Base-by-base conservation (phyloP, 345 rosid species). In the Ceriops tagal region DNA sequence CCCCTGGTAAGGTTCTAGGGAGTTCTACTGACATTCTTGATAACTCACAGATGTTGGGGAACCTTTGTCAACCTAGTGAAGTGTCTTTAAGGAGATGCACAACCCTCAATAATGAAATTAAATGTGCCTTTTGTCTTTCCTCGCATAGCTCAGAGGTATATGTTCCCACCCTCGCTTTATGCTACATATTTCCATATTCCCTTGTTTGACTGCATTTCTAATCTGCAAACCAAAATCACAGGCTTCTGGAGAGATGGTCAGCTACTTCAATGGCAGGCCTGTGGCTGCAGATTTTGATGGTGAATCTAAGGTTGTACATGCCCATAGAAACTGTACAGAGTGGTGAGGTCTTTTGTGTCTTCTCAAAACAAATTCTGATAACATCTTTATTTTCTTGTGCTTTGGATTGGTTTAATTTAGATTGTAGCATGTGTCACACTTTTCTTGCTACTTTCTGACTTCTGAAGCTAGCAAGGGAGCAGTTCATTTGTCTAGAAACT, bases 171-270 rank as follows among this genome's bases (percentile, higher is more conserved):
- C 61, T 62, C 43, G 28, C 69, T 31, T 69, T 66, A 35, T 67
- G 58, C 34, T 37, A 53, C n/a, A 16, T 61, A 53, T 27, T 24
- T 62, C 27, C 53, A 28, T 3, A 24, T 15, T 37, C 5, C 31
- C 10, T 19, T 10, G 22, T 61, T 11, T 43, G 19, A 18, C 13
- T 22, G 58, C 22, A 11, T 39, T 71, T 67, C 57, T 62, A 47
- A 55, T 69, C 64, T 71, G 71, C 58, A 28, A 73, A 66, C 47
- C 10, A 30, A 72, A 74, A 60, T 65, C 55, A 65, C 85, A 95
- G 96, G 89, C 74, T 74, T 85, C 96, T 27, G 96, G 96, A 72
- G 89, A 95, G 87, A 92, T 95, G 88, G 73, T 83, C 58, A 88
- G 85, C 81, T 95, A 86, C 81, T 69, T 53, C 71, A 75, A 81